Evolutionary conservation across 2,329 filamentous ascomycete species (phyloP), one percentile per base, ranked within the genome.

Genomic region (Cordyceps sp.): DNA sequence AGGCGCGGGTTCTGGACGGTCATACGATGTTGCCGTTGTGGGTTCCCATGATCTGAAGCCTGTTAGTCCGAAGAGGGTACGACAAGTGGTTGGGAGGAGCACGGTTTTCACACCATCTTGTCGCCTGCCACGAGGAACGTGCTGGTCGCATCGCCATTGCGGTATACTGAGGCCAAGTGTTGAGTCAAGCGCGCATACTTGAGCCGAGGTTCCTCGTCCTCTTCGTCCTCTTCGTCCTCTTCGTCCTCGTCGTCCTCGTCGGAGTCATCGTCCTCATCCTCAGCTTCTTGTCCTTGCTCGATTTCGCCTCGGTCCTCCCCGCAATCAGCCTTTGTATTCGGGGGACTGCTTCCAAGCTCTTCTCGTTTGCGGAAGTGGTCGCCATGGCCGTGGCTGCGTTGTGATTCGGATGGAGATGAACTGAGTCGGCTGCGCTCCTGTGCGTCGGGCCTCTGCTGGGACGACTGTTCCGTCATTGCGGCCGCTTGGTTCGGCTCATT

Each of bases 41-140:
- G 21, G 90, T 94, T 42, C 88, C 90, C 44, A 93, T 65, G 39
- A 94, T 78, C 81, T 88, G 56, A 41, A 46, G 37, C 37, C 56
- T 35, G 36, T n/a, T n/a, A n/a, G n/a, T n/a, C n/a, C n/a, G n/a
- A n/a, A n/a, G n/a, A n/a, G n/a, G n/a, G n/a, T n/a, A n/a, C n/a
- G n/a, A n/a, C n/a, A n/a, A n/a, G n/a, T n/a, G n/a, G n/a, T n/a
- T n/a, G n/a, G n/a, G n/a, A n/a, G n/a, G n/a, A n/a, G n/a, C n/a
- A n/a, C n/a, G n/a, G n/a, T n/a, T n/a, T n/a, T n/a, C 62, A 45
- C 65, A 88, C 83, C 88, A 96, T 93, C 62, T 96, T 96, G 62
- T 98, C 88, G 32, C 88, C 88, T 26, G 81, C 81, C 31, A 93
- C 83, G 31, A 92, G 59, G 51, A 93, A 93, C 8, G 82, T 65